Conservation (phyloP, 768 basidiomycete genomes). For the Collybia sordida region DNA sequence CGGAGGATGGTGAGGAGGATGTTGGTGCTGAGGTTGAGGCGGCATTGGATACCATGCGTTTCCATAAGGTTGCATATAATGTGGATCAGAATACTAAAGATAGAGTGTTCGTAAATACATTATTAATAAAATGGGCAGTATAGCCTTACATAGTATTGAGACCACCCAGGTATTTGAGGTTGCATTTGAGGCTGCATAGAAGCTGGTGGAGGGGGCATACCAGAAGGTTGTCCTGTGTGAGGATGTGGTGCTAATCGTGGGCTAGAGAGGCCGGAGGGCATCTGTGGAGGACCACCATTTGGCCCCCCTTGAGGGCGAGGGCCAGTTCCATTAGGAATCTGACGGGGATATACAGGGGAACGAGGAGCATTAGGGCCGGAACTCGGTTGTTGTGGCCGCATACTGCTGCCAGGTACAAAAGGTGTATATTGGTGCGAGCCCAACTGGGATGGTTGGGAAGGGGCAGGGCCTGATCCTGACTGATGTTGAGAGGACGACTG, state of each 20-base stretch:
- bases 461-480: slow-evolving; percentile 30
- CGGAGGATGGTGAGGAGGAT: slow-evolving; percentile 50
- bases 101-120: slow-evolving; percentile 5
- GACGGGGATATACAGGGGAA: slow-evolving; percentile 65
- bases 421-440: slow-evolving; percentile 42
- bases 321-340: slow-evolving; percentile 60
- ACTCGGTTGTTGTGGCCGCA: slow-evolving; percentile 45
- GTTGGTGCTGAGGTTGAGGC: slow-evolving; percentile 38
- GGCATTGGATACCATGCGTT: slow-evolving; percentile 40
- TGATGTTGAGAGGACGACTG: slow-evolving; percentile 39
- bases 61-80: slow-evolving; percentile 41
- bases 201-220: slow-evolving; percentile 41
- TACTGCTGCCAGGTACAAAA: slow-evolving; percentile 45
- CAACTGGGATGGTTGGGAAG: slow-evolving; percentile 43
- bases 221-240: slow-evolving; percentile 50
- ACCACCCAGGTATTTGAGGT: slow-evolving; percentile 42
- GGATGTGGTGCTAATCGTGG: slow-evolving; percentile 66
- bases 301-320: slow-evolving; percentile 59
- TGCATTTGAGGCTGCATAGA: slow-evolving; percentile 41
- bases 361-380: slow-evolving; percentile 55
- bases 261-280: slow-evolving; percentile 59
- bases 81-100: slow-evolving; percentile 41
- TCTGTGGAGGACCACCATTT: slow-evolving; percentile 49
- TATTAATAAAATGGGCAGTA: slow-evolving; percentile 2
- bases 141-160: slow-evolving; percentile 57